phyloP scores from a whole-genome alignment of 768 basidiomycete species.

The Coprinopsis sp. region DNA sequence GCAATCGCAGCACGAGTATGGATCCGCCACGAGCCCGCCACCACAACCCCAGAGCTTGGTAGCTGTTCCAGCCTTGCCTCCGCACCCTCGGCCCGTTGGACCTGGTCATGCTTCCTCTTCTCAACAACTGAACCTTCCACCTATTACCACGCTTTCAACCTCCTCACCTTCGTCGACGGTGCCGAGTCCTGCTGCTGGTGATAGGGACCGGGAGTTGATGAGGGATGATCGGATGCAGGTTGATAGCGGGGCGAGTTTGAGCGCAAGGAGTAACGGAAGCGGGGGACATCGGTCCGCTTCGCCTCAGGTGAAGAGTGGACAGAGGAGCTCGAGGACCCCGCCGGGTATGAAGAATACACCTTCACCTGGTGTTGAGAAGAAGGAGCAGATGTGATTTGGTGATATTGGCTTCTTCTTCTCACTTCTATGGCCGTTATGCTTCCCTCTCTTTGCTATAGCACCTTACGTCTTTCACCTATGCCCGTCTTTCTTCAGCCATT shows the following conservation, averaged over 20 bases:
- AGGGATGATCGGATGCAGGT: slow-evolving; percentile 58
- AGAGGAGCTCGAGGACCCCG: slow-evolving; percentile 43
- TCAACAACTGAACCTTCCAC: slow-evolving; percentile 35
- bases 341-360: slow-evolving; percentile 44
- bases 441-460: slow-evolving; percentile 13
- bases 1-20: slow-evolving; percentile 34
- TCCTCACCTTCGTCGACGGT: slow-evolving; percentile 48
- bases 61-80: slow-evolving; percentile 49
- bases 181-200: slow-evolving; percentile 44
- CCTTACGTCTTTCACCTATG: too few species aligned
- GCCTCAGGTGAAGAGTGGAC: slow-evolving; percentile 41
- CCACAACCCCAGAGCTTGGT: slow-evolving; percentile 48
- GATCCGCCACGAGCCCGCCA: slow-evolving; percentile 33
- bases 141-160: slow-evolving; percentile 68
- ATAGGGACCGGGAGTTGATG: too few species aligned
- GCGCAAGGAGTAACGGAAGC: too few species aligned
- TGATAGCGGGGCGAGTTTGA: slow-evolving; percentile 32
- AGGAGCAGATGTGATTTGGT: slow-evolving; percentile 22
- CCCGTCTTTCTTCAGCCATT: too few species aligned
- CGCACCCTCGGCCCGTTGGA: slow-evolving; percentile 72
- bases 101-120: slow-evolving; percentile 36
- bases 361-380: slow-evolving; percentile 51
- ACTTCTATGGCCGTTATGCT: slow-evolving; percentile 13
- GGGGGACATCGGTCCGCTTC: slow-evolving; percentile 46
- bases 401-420: slow-evolving; percentile 9